Percentiles rank a stretch among this genome's conserved stretches.
Conservation (phyloP, 1,139 yeast species). For the Geotrichum fermentans region DNA sequence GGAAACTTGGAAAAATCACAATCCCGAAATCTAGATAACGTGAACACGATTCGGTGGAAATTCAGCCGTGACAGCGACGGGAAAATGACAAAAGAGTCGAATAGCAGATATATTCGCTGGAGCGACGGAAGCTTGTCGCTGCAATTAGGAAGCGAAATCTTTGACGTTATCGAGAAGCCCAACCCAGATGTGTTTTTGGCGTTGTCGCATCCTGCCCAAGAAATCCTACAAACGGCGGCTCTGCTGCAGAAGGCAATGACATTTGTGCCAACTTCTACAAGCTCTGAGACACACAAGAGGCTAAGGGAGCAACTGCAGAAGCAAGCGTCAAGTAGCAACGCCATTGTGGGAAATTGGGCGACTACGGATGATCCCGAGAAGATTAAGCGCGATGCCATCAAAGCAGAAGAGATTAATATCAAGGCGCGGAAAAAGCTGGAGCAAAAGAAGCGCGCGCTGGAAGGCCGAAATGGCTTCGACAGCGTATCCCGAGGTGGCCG, state of each 20-base stretch:
- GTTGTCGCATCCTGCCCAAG: slow-evolving; percentile 65
- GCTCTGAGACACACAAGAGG: slow-evolving; percentile 73
- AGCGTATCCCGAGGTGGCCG: slow-evolving; percentile 27
- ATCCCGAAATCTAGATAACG: slow-evolving; percentile 56
- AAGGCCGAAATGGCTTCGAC: slow-evolving; percentile 59
- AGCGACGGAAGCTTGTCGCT: slow-evolving; percentile 84
- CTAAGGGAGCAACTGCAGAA: slow-evolving; percentile 73
- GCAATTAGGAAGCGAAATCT: slow-evolving; percentile 81
- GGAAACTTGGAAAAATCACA: slow-evolving; percentile 48
- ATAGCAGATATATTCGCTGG: slow-evolving; percentile 90
- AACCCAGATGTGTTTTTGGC: slow-evolving; percentile 69
- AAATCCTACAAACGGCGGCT: slow-evolving; percentile 54
- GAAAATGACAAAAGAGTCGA: slow-evolving; percentile 68
- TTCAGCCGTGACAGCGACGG: slow-evolving; percentile 63
- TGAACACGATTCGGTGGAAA: slow-evolving; percentile 90
- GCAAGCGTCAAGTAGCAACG: slow-evolving; percentile 51
- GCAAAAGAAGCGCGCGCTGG: slow-evolving; percentile 61
- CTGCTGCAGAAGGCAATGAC: slow-evolving; percentile 52
- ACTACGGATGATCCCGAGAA: slow-evolving; percentile 85
- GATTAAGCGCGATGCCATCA: slow-evolving; percentile 76
- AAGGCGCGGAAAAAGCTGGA: slow-evolving; percentile 43
- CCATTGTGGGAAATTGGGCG: slow-evolving; percentile 61
- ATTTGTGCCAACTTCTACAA: slow-evolving; percentile 82
- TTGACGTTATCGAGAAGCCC: slow-evolving; percentile 65
- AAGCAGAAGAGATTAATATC: slow-evolving; percentile 50